phyloP scores from a whole-genome alignment of 345 rosid species.

The Abelmoschus esculentus region DNA sequence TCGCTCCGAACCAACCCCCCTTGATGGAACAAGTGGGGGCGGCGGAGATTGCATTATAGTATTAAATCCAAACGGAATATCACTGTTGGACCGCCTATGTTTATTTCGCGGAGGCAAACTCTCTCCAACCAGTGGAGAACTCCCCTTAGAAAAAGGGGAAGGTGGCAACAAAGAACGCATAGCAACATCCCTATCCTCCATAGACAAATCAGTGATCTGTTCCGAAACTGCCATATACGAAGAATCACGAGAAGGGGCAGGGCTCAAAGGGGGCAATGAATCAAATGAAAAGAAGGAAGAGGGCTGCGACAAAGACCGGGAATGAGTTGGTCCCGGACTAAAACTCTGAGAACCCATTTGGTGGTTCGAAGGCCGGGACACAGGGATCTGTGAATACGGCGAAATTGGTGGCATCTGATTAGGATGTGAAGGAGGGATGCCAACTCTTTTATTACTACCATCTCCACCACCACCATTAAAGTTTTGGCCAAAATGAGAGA shows the following conservation, averaged over 20 bases:
- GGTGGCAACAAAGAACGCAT: constrained; percentile 58
- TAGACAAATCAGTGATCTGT: constrained; percentile 50
- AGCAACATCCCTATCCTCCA: constrained; percentile 56
- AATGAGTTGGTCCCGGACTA: constrained; percentile 47
- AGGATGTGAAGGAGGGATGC: constrained; percentile 88
- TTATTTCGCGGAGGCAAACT: constrained; percentile 72
- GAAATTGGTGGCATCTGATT: constrained; percentile 82
- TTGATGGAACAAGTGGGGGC: constrained; percentile 39
- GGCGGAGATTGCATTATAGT: constrained; percentile 49
- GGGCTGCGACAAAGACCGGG: constrained; percentile 74
- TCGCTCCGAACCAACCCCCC: constrained; percentile 42
- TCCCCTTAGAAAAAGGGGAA: constrained; percentile 48
- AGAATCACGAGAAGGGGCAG: constrained; percentile 53
- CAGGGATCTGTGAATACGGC: constrained; percentile 78
- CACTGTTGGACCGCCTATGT: constrained; percentile 83
- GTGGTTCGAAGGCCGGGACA: constrained; percentile 44
- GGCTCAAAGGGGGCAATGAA: constrained; percentile 72
- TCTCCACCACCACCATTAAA: constrained; percentile 12
- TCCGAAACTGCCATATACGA: constrained; percentile 29
- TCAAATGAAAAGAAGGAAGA: constrained; percentile 69
- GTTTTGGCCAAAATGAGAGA: constrained; percentile 44
- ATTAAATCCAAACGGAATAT: constrained; percentile 67
- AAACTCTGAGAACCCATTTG: constrained; percentile 44
- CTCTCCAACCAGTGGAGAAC: constrained; percentile 40
- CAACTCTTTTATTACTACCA: constrained; percentile 46